These are phyloP conservation scores for Wickerhamomyces sp. DNA, from an alignment of 1,139 yeast genomes.

Conservation along the genomic window DNA sequence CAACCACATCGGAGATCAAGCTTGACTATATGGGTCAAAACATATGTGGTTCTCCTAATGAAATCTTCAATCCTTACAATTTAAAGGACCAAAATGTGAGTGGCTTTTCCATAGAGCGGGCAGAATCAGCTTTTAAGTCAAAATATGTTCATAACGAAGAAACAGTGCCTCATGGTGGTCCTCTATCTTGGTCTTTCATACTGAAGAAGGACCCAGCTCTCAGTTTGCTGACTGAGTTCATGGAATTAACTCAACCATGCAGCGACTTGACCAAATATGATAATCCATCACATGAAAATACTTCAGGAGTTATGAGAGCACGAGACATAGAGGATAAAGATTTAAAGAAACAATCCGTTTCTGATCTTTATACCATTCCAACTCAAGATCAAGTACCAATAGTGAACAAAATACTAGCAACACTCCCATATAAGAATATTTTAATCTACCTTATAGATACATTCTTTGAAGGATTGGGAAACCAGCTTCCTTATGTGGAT, in stretches of 20 bases:
- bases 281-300: constrained; percentile 2
- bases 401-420: constrained; percentile 1
- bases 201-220: constrained; percentile 7
- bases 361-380: neutral
- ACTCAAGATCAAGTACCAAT: neutral
- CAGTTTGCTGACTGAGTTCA: constrained; percentile 6
- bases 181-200: constrained; percentile 7
- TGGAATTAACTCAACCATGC: neutral
- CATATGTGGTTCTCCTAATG: neutral
- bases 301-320: constrained; percentile 1
- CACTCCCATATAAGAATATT: constrained; percentile 4
- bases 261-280: neutral
- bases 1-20: neutral
- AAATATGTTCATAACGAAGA: neutral
- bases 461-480: constrained; percentile 1
- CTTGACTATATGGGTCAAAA: neutral
- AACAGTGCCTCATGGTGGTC: constrained; percentile 2
- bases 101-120: neutral
- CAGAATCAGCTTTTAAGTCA: constrained; percentile 4
- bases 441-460: neutral
- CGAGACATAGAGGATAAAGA: neutral
- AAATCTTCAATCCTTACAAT: neutral
- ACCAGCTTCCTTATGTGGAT: constrained; percentile 4
- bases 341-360: neutral
- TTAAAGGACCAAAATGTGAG: neutral